Evolutionary conservation across 148 eudicot species (phyloP), one percentile per base, ranked within the genome.

Genomic region (Camellia japonica): DNA sequence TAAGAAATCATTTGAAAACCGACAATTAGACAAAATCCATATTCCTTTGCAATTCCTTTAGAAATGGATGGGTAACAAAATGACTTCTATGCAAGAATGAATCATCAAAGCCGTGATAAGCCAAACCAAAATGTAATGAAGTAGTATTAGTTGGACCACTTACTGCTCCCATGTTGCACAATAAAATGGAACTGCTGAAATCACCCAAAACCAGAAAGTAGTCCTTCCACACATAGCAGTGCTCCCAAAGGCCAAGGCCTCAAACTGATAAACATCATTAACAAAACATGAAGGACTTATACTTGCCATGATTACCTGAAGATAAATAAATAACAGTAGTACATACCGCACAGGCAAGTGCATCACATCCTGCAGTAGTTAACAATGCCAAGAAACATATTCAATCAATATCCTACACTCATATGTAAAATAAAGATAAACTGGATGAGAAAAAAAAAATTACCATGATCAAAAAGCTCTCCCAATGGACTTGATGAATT

Each of bases 401-500:
- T 46, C 11, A 46, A 63, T 52, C 55, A 79, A 20, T 60, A 60
- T 41, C 3, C 74, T n/a, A 51, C 64, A 54, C 69, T 43, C 19
- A 11, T 58, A 59, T 41, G 5, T 44, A 15, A 74, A 51, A 59
- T 55, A 78, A 16, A 38, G 12, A 46, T 46, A n/a, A 30, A 73
- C 47, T 6, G 12, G 20, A 68, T 42, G 79, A 41, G 59, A 42
- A 60, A 73, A 23, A 74, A 74, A 73, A 74, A 68, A 54, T 88
- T 80, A 94, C 99, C 98, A 86, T 93, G 98, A 75, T 97, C 99
- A 87, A 94, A 97, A 80, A 97, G 98, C 84, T 94, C 99, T 55
- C 98, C 99, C 85, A 97, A 77, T 84, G 99, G 99, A 85, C 99
- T 92, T 66, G 99, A 97, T 47, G 98, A 97, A 85, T 89, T 92